Base-by-base conservation (phyloP, 495 filamentous ascomycete genomes). In the Tuber borchii region DNA sequence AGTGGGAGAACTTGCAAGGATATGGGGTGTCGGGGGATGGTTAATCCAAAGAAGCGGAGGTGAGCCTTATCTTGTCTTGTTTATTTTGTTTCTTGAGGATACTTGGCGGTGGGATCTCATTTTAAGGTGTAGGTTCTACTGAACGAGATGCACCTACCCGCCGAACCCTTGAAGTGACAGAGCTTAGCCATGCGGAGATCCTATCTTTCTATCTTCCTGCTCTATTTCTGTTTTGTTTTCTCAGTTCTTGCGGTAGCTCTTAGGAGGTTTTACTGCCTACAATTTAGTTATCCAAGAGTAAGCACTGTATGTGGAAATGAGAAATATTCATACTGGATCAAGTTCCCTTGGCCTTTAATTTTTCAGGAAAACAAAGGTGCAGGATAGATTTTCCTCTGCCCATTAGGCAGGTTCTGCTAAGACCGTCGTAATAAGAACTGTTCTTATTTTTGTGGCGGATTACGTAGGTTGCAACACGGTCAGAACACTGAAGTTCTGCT, bases 1-100 rank as follows among this genome's bases (percentile, higher is more conserved):
- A 71, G 61, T 17, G 71, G 77, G 7, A 45, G 69, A 31, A 70
- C 74, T 20, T 78, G 75, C 26, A 48, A 42, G 14, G 77, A 78
- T 34, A 73, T 65, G 61, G 46, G 61, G 16, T 78, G 76, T 31
- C 19, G 73, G 39, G 34, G 72, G 26, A 46, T 73, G 37, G 39
- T 77, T 45, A 65, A 31, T 34, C 56, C 26, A 26, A 65, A 65
- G 26, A 65, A 65, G 19, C 56, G 56, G 26, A 65, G 56, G 56
- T 65, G 56, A 65, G 56, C 26, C 16, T 34, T 31, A 65, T 65
- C 26, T 2, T 65, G 26, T 65, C 14, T 19, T 61, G 10, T 31
- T 26, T 31, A 5, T 4, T 2, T 26, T 14, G 51, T 31, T 14
- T 61, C n/a, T 9, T 31, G 51, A 61, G 51, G 51, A 14, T 16